phyloP scores from a whole-genome alignment of 1,284 basidiomycete species.

The Singerocomus rubriflavus region DNA sequence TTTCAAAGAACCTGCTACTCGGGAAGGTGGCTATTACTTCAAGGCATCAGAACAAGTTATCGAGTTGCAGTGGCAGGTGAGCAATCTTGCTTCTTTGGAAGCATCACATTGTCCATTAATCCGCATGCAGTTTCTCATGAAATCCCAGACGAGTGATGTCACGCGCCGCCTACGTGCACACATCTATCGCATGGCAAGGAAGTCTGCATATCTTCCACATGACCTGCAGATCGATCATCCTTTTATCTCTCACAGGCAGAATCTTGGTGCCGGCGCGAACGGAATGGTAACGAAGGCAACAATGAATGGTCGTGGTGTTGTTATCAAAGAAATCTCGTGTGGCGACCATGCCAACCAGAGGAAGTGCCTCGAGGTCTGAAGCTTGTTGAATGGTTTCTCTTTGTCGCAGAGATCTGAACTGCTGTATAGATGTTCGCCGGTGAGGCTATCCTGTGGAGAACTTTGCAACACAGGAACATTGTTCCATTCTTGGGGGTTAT shows the following conservation, averaged over 20 bases:
- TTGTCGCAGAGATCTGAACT: neutral
- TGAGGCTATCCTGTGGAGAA: slow-evolving; percentile 32
- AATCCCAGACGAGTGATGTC: neutral
- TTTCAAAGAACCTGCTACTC: neutral
- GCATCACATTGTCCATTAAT: neutral
- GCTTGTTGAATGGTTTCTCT: neutral
- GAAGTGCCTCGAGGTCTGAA: slow-evolving; percentile 17
- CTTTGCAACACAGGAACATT: slow-evolving; percentile 27
- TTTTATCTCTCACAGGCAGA: neutral
- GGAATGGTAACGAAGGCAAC: slow-evolving; percentile 9
- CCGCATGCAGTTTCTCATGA: slow-evolving; percentile 15
- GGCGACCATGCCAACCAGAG: neutral
- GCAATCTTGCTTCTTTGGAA: neutral
- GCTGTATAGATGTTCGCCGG: slow-evolving; percentile 24
- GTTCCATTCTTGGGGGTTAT: slow-evolving; percentile 28
- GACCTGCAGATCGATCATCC: slow-evolving; percentile 13
- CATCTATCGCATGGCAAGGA: slow-evolving; percentile 31
- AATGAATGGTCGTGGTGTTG: slow-evolving; percentile 8
- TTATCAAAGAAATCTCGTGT: slow-evolving; percentile 22
- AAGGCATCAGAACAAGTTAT: slow-evolving; percentile 18
- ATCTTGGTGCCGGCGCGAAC: slow-evolving; percentile 10
- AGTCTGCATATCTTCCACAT: slow-evolving; percentile 25
- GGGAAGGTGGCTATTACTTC: neutral
- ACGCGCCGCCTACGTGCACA: slow-evolving; percentile 17
- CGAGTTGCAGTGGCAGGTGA: slow-evolving; percentile 28